A percentile compares a stretch with the other conserved stretches of the same genome.
Conservation (phyloP, 495 filamentous ascomycete species). For the Hypomontagnella submonticulosa region DNA sequence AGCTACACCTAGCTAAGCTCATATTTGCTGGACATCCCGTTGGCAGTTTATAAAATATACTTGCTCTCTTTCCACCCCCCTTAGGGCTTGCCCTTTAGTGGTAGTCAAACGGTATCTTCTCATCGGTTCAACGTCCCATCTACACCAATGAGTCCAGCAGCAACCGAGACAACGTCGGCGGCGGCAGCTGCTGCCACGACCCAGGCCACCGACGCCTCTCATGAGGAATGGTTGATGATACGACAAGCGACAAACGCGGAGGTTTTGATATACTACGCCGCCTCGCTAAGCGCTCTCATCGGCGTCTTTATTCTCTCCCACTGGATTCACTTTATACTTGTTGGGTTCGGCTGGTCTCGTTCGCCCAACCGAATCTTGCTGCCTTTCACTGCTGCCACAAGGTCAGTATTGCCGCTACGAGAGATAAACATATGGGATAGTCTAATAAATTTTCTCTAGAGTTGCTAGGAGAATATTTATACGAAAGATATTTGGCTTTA, state of each 20-base stretch:
- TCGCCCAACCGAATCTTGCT: constrained; percentile 33
- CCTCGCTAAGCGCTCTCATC: constrained; percentile 59
- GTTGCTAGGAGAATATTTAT: constrained; percentile 56
- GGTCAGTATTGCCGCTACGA: constrained; percentile 21
- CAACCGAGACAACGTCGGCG: constrained; percentile 8
- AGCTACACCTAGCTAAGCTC: constrained; percentile 7
- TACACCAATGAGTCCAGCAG: constrained; percentile 18
- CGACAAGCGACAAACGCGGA: constrained; percentile 50
- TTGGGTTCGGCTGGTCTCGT: constrained; percentile 32
- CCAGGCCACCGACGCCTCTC: constrained; percentile 7
- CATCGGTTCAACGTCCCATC: constrained; percentile 10
- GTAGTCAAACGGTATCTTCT: not conserved
- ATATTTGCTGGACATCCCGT: constrained; percentile 13
- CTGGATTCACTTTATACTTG: constrained; percentile 50
- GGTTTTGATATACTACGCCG: constrained; percentile 55
- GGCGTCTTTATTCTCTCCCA: constrained; percentile 62
- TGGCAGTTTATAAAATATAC: constrained; percentile 21
- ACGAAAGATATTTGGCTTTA: constrained; percentile 60
- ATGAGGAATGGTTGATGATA: constrained; percentile 39
- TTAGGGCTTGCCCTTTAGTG: not conserved
- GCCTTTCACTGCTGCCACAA: constrained; percentile 33
- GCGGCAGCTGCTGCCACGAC: not conserved
- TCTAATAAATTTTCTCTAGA: constrained; percentile 36
- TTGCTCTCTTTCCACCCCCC: not conserved
- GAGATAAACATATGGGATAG: not conserved